These are phyloP conservation scores for Tylopilus rubrobrunneus DNA, from an alignment of 768 basidiomycete genomes.

Conservation along the genomic window DNA sequence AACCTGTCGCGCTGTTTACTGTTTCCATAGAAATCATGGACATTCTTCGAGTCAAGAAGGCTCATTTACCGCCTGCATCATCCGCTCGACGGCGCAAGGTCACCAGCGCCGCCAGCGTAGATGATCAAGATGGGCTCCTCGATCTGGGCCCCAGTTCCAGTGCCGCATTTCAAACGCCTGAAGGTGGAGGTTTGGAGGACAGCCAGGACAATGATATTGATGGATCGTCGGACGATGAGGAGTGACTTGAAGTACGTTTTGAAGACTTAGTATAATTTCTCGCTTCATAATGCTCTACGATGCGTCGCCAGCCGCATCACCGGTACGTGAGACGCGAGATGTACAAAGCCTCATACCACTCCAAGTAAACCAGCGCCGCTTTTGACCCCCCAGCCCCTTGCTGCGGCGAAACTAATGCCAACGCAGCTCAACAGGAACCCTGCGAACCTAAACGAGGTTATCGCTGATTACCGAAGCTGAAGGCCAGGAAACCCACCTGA, in stretches of 20 bases:
- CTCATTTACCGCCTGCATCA: conserved; percentile 43
- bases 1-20: conserved; percentile 6
- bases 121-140: conserved; percentile 35
- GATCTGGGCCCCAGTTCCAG: conserved; percentile 15
- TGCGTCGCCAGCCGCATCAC: not conserved
- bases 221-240: conserved; percentile 21
- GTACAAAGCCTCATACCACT: conserved; percentile 40
- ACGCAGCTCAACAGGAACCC: conserved; percentile 82
- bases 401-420: conserved; percentile 71
- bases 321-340: not conserved
- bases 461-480: not conserved
- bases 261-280: not conserved
- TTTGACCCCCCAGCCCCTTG: conserved; percentile 65
- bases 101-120: conserved; percentile 47
- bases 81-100: conserved; percentile 47
- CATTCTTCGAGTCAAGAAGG: conserved; percentile 71
- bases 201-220: conserved; percentile 12
- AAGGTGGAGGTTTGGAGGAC: conserved; percentile 13
- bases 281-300: not conserved
- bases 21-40: conserved; percentile 67
- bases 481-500: conserved; percentile 48
- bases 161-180: conserved; percentile 27
- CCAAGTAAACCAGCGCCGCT: conserved; percentile 65
- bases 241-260: conserved; percentile 3
- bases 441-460: conserved; percentile 51